phyloP scores from a whole-genome alignment of 306 rosid species.

The Vigna hirtella region DNA sequence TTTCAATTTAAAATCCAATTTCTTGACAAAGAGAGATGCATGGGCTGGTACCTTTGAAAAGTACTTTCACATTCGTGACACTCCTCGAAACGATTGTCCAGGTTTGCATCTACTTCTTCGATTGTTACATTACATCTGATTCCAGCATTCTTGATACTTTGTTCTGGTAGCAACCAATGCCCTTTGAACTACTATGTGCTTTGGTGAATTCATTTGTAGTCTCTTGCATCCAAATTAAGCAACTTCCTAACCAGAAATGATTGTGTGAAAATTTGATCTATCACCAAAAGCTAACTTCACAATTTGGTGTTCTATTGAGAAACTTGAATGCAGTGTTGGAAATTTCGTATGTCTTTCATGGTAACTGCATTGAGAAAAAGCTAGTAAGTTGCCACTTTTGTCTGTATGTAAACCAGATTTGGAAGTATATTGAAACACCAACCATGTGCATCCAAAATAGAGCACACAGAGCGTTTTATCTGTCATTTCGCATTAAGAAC shows the following conservation, averaged over 20 bases:
- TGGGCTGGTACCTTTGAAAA: constrained; percentile 97
- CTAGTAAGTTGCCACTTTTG: constrained; percentile 43
- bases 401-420: constrained; percentile 30
- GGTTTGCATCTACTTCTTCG: constrained; percentile 56
- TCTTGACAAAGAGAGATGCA: constrained; percentile 95
- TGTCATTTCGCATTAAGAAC: constrained; percentile 15
- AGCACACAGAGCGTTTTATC: background rate
- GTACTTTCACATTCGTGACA: constrained; percentile 69
- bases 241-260: background rate
- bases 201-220: constrained; percentile 2
- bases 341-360: constrained; percentile 44
- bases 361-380: constrained; percentile 24
- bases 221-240: background rate
- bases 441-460: constrained; percentile 32
- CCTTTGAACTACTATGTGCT: constrained; percentile 2
- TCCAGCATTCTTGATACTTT: background rate
- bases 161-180: background rate
- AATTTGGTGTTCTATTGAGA: background rate
- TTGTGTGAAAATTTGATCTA: background rate
- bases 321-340: constrained; percentile 38
- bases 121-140: constrained; percentile 8
- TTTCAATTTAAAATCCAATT: constrained; percentile 91
- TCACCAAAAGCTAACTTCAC: background rate
- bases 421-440: constrained; percentile 37
- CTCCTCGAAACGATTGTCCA: constrained; percentile 94